phyloP scores from a whole-genome alignment of 1,284 basidiomycete genomes.

The Singerocomus rubriflavus region DNA sequence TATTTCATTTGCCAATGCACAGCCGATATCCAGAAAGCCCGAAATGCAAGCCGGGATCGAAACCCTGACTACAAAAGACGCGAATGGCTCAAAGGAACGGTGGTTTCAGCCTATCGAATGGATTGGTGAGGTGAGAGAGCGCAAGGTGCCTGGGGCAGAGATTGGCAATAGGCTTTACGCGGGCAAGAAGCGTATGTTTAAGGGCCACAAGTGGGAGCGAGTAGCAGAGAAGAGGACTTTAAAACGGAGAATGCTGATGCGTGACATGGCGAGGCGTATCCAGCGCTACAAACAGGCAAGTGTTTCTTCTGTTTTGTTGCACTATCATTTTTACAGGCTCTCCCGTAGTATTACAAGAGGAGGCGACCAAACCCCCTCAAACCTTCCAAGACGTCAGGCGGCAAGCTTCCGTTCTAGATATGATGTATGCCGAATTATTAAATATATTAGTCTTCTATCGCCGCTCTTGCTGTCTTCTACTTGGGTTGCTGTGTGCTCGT shows the following conservation, averaged over 20 bases:
- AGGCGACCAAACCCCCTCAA: constrained; percentile 54
- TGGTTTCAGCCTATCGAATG: constrained; percentile 50
- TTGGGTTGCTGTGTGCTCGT: background rate
- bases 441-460: constrained; percentile 1
- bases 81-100: constrained; percentile 16
- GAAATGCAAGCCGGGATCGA: background rate
- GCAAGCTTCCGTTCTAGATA: constrained; percentile 52
- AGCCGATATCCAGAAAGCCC: constrained; percentile 13
- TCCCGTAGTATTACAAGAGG: constrained; percentile 47
- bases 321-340: constrained; percentile 4
- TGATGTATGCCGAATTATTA: constrained; percentile 1
- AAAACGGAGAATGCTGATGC: constrained; percentile 54
- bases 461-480: background rate
- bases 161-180: constrained; percentile 65
- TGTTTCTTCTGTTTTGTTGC: background rate
- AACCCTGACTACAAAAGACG: background rate
- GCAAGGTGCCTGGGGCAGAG: constrained; percentile 48
- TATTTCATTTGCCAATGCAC: constrained; percentile 18
- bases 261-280: constrained; percentile 64
- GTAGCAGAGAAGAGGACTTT: constrained; percentile 41
- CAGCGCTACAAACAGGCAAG: constrained; percentile 61
- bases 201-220: constrained; percentile 81
- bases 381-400: constrained; percentile 40
- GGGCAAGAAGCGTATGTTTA: constrained; percentile 78
- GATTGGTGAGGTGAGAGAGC: constrained; percentile 53